Evolutionary conservation across 1,139 yeast species (phyloP), one percentile per base, ranked within the genome.

Genomic region (Geotrichum fermentans): DNA sequence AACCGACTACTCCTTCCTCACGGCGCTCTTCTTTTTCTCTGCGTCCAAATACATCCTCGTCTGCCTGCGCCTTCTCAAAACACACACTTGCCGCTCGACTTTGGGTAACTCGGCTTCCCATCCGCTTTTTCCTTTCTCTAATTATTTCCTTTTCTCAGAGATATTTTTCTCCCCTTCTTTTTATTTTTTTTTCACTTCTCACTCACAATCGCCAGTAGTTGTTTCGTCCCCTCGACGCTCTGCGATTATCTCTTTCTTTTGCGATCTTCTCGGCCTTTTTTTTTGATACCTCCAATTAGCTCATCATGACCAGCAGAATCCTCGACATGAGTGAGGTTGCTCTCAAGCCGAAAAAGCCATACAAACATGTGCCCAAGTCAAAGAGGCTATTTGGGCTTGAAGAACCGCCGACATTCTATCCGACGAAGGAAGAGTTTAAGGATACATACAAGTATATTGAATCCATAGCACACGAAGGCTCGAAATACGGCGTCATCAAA

Each of bases 401-500:
- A 40, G 70, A 67, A 35, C 73, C 75, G 13, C 84, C 84, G 1
- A 68, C 73, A 1, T 73, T 72, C 51, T 63, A 67, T 35, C 72
- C 82, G 17, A 63, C 72, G 3, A 69, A 65, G 34, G 70, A 69
- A 13, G 75, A 75, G 51, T 71, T 73, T 46, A 60, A 66, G 17
- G 82, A 81, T 60, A 77, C 79, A 2, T 52, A 64, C 13, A 52
- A 51, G 26, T 68, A 66, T 48, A 58, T 68, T 37, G 59, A 56
- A 33, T 51, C 54, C 36, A 58, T 68, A 8, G 58, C 66, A 10
- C 49, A 56, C 13, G 56, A 56, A 35, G 89, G 86, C 0, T 63
- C 64, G 43, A 60, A 70, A 41, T 75, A 71, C 60, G 96, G 96
- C 1, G 90, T 90, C 13, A 74, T 85, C 16, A 86, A 85, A 62